A percentile compares a stretch with the other conserved stretches of the same genome.
These are phyloP conservation scores for Penicillium nucicola DNA, from an alignment of 495 filamentous ascomycete species.

Conservation along the genomic window DNA sequence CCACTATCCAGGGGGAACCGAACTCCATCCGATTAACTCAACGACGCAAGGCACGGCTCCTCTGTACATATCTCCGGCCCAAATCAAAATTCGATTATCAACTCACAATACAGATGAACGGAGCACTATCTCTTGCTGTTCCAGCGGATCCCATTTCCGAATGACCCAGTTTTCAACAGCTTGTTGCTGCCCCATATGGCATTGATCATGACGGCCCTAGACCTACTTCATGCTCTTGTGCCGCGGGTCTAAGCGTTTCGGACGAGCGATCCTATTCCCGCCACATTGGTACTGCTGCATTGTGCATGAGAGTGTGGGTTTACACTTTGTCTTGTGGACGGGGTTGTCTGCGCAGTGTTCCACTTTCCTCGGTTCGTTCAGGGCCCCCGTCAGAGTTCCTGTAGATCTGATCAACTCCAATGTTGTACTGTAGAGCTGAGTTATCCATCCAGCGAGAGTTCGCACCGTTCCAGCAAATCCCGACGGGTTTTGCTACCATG, in stretches of 20 bases:
- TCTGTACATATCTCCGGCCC: not conserved
- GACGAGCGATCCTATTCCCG: conserved; percentile 8
- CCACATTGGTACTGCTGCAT: conserved; percentile 9
- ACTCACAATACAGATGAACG: too few relatives aligned
- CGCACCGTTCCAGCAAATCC: too few relatives aligned
- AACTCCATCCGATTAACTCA: not conserved
- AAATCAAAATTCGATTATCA: not conserved
- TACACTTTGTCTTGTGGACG: not conserved
- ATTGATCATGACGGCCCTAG: not conserved
- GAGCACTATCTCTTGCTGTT: too few relatives aligned
- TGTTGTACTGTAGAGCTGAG: too few relatives aligned
- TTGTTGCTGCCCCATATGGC: not conserved
- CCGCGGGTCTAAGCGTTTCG: conserved; percentile 5
- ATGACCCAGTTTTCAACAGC: not conserved
- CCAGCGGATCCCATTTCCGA: not conserved
- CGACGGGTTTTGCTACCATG: too few relatives aligned
- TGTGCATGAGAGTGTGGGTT: not conserved
- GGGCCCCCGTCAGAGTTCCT: not conserved
- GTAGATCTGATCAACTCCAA: too few relatives aligned
- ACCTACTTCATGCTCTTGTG: not conserved
- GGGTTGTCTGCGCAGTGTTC: not conserved
- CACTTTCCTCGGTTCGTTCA: not conserved
- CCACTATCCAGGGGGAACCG: not conserved
- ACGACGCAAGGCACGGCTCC: not conserved
- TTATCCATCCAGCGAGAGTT: too few relatives aligned